Evolutionary conservation across 192 early-diverging fungal species (phyloP), one percentile per base, ranked within the genome.

Genomic region (Lobosporangium transversale): DNA sequence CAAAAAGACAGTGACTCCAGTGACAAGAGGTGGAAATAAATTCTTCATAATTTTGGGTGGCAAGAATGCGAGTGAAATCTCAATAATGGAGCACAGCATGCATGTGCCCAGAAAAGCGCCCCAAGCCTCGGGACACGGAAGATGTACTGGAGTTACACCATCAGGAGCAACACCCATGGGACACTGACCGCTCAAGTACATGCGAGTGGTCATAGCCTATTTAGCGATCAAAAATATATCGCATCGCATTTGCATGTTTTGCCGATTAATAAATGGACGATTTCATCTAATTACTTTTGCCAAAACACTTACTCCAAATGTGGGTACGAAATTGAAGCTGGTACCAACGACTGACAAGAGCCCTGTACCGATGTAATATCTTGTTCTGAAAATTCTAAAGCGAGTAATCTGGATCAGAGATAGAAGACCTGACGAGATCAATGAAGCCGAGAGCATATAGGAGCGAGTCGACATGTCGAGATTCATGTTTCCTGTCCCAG

Each of bases 61-160:
- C 3, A 87, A 57, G 57, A 85, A 85, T 27, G 76, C 66, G 33
- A 87, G 68, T 2, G 64, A 60, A 24, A 86, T 80, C 35, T 82
- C 83, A 30, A 87, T 79, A 15, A 82, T 58, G 11, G 79, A 69
- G 47, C 85, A 84, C 3, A 84, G 61, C 84, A 86, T 83, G 21
- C 74, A 80, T 1, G 85, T 86, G n/a, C 85, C 85, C 11, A 86
- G 44, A 50, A 86, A 70, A 1, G 85, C 85, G 17, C 85, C 85
- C 83, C 79, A 83, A 15, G 81, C 85, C 17, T 86, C 44, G 26
- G 74, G 85, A 55, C 85, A 86, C 15, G 85, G 80, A 1, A 79
- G 52, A 21, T 84, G 70, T 2, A 69, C 55, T 29, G 62, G 53
- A 1, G 82, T 83, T 4, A 66, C 36, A 15, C 85, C 85, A 52